These are phyloP conservation scores for Mycena amicta DNA, from an alignment of 768 basidiomycete species.

Conservation along the genomic window DNA sequence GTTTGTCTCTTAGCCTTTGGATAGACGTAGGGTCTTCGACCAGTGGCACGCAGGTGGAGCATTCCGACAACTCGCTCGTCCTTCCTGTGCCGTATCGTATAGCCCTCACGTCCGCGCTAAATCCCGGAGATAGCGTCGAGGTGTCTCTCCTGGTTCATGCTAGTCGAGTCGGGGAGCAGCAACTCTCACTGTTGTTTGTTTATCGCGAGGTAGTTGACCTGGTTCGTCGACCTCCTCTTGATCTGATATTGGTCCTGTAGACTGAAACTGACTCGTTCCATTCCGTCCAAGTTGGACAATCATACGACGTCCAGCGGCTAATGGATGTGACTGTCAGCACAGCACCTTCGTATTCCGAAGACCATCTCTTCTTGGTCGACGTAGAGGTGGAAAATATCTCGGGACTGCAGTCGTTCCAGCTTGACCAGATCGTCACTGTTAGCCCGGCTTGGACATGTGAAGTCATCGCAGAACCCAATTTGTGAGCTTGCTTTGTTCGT, in stretches of 20 bases:
- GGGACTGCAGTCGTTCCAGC: conserved; percentile 38
- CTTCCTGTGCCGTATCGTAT: conserved; percentile 50
- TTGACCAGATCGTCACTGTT: conserved; percentile 63
- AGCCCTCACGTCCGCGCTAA: conserved; percentile 37
- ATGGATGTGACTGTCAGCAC: conserved; percentile 55
- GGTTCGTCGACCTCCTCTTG: not conserved
- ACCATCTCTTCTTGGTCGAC: conserved; percentile 54
- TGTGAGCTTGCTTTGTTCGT: conserved; percentile 39
- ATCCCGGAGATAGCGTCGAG: conserved; percentile 51
- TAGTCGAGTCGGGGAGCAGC: conserved; percentile 45
- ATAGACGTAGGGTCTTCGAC: conserved; percentile 15
- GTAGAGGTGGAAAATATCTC: conserved; percentile 60
- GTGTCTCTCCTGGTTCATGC: conserved; percentile 61
- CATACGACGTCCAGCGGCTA: conserved; percentile 62
- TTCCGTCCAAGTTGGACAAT: conserved; percentile 53
- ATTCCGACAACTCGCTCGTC: conserved; percentile 55
- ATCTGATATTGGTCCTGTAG: conserved; percentile 35
- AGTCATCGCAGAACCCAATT: conserved; percentile 34
- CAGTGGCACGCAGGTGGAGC: conserved; percentile 38
- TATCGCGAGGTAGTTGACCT: conserved; percentile 58
- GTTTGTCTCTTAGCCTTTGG: not conserved
- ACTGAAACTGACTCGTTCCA: conserved; percentile 53
- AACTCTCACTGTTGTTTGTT: conserved; percentile 64
- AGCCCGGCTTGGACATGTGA: conserved; percentile 72
- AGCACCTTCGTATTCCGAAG: conserved; percentile 51